These are phyloP conservation scores for Phialophora chinensis DNA, from an alignment of 2,329 filamentous ascomycete genomes.

Conservation along the genomic window DNA sequence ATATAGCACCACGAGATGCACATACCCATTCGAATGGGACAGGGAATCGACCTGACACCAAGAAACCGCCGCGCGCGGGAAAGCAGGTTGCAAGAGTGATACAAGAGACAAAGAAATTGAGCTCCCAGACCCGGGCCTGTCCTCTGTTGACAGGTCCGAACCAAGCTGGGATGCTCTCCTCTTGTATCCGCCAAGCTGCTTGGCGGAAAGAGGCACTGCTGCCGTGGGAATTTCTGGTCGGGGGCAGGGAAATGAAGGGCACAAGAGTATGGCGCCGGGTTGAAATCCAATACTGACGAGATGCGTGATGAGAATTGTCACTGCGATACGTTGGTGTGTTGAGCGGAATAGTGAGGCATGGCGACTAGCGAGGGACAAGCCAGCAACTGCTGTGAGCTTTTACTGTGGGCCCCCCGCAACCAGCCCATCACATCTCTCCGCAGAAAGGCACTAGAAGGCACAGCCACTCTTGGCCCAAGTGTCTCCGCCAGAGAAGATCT, in stretches of 20 bases:
- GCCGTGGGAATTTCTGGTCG: constrained; percentile 12
- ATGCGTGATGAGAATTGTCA: constrained; percentile 13
- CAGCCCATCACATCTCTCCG: constrained; percentile 23
- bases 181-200: constrained; percentile 4
- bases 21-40: constrained; percentile 21
- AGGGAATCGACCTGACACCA: constrained; percentile 20
- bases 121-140: neutral
- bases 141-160: constrained; percentile 5
- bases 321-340: constrained; percentile 13
- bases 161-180: constrained; percentile 7
- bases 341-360: neutral
- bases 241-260: constrained; percentile 3
- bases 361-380: neutral
- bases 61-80: constrained; percentile 13
- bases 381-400: constrained; percentile 8
- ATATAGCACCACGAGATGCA: constrained; percentile 16
- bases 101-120: neutral
- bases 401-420: neutral
- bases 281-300: neutral
- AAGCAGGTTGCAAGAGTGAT: constrained; percentile 1
- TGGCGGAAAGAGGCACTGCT: constrained; percentile 10
- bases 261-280: neutral
- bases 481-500: neutral
- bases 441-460: constrained; percentile 18
- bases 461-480: constrained; percentile 33